Evolutionary conservation across 2,329 filamentous ascomycete genomes (phyloP), one percentile per base, ranked within the genome.

Genomic region (Neofusicoccum ribis): DNA sequence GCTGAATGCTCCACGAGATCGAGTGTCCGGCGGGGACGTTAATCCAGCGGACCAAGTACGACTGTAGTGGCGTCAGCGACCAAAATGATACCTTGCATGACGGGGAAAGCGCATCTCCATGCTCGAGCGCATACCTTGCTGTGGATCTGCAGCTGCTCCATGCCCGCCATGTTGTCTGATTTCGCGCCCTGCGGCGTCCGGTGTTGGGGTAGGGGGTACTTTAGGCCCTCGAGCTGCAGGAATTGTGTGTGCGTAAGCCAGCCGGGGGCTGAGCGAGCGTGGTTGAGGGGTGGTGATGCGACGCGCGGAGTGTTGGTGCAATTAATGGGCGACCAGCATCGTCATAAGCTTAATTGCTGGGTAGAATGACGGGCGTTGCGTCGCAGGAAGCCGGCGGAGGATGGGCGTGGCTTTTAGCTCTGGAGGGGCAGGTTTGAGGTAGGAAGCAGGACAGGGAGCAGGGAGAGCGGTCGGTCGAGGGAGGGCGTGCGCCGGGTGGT

Each of bases 11-110:
- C 95, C 95, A 99, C 15, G 93, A 97, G 72, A 99, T 93, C 59
- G 93, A 97, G 78, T 97, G 90, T 63, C 91, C 91, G 69, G 92
- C 89, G 64, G 93, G 89, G 71, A 97, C 94, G 76, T 92, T 90
- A 71, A 97, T 91, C 94, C 95, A 99, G 74, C 95, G 92, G 65
- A 99, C 92, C 72, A 99, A 93, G 81, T 99, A 99, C 69, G 93
- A 97, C 95, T 98, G 31, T 11, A 3, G 41, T 34, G 37, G 15
- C 23, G 51, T 66, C 64, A 47, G 41, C 60, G 9, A 3, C 61
- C 36, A 47, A 46, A 31, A 44, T 47, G 23, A 3, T 3, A 31
- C 49, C 4, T 17, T 20, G n/a, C 12, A 4, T 37, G 51, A 23
- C 27, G 27, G 5, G 27, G 6, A 31, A 31, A 31, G 27, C 27